Evolutionary conservation across 2,329 filamentous ascomycete genomes (phyloP), one percentile per base, ranked within the genome.

Genomic region (Claviceps capensis): DNA sequence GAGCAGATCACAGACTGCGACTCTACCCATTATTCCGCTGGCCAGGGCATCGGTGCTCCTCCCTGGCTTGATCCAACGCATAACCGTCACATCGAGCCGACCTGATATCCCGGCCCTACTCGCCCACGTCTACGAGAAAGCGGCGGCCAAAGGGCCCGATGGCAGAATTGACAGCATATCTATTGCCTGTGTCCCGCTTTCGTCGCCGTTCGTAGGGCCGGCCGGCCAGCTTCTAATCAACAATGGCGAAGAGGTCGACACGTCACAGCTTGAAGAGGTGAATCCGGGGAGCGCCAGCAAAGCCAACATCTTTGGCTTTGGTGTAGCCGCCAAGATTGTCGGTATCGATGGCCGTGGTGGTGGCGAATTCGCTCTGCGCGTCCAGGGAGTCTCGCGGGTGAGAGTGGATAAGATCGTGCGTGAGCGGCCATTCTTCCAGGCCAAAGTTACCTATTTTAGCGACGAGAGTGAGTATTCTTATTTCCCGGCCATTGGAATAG

Each of bases 91-190:
- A 42, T 83, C 76, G 40, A 76, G 84, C 67, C 87, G 91, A 49
- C 82, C 88, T 58, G 93, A 97, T 68, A 85, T 97, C 58, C 85
- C 88, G 50, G 86, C 91, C 49, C 79, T 97, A 45, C 81, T 98
- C 53, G 86, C 89, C 19, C 83, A 85, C 59, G 80, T 95, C 54
- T 91, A 95, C 69, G 86, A 86, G 61, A 82, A 83, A 59, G 83
- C 83, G 30, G 76, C 85, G 37, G 78, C 80, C 42, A 83, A 82
- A 61, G 79, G 83, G 58, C 78, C 81, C 30, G 78, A 76, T 56
- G 75, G 81, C 58, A 73, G 78, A 56, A 74, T 83, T 62, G 78
- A 82, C 58, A 73, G 75, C 58, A 81, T 95, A 59, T 83, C 86
- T 8, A 83, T 97, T 58, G 88, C 86, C 50, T 97, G 91, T 66